Evolutionary conservation across 2,329 filamentous ascomycete species (phyloP).

Genomic region (Chalaropsis ovoidea): DNA sequence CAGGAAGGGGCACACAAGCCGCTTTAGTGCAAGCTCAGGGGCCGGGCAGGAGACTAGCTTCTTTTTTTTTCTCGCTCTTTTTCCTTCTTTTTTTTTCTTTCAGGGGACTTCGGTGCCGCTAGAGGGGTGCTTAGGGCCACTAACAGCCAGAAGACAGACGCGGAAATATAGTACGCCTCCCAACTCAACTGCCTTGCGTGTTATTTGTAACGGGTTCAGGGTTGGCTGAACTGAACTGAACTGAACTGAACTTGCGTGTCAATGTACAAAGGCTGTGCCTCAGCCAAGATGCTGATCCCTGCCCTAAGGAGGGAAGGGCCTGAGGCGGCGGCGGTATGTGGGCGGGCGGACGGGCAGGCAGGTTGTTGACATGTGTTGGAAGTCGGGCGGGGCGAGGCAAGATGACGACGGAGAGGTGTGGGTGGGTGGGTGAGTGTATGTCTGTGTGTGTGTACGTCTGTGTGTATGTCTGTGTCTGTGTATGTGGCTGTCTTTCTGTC

Average conservation of each 20-base stretch:
- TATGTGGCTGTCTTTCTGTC: no score
- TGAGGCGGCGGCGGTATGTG: neutral
- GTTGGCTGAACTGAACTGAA: no score
- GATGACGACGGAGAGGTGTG: neutral
- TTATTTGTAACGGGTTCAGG: no score
- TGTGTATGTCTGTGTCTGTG: no score
- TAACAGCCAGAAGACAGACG: neutral
- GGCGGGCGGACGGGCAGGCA: no score
- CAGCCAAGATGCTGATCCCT: slow-evolving; percentile 9
- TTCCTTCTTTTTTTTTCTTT: no score
- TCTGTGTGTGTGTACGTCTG: no score
- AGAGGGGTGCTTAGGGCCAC: neutral
- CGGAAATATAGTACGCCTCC: neutral
- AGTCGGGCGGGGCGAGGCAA: neutral
- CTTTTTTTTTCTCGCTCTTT: no score
- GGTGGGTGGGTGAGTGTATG: no score
- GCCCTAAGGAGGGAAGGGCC: neutral
- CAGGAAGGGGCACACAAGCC: neutral
- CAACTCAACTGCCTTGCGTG: no score
- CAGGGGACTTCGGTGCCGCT: neutral
- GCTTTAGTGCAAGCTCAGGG: neutral
- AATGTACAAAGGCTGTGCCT: slow-evolving; percentile 6
- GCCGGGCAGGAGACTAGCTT: neutral
- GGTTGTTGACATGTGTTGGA: neutral
- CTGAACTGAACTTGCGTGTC: neutral